Base-by-base conservation (phyloP, 2,329 filamentous ascomycete genomes). In the Orbilia brochopaga region DNA sequence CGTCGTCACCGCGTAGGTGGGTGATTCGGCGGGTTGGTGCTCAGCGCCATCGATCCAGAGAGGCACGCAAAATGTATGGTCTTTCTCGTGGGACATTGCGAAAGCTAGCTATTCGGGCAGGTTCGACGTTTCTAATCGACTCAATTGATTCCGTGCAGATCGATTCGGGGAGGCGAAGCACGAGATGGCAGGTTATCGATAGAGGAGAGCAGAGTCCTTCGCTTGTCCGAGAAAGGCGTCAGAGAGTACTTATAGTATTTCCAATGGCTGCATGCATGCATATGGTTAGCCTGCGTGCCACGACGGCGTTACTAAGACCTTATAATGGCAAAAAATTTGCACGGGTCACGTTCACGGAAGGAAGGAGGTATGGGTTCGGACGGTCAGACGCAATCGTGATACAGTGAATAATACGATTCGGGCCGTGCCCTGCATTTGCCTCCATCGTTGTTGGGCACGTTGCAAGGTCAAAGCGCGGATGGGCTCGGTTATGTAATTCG, bases 11-110 rank as follows among this genome's bases (percentile, higher is more conserved):
- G 61, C 52, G 52, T 65, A 73, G 37, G 24, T 58, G 8, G 54
- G 62, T 15, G 61, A 58, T 17, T 55, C 62, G 19, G 50, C 59
- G 7, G 69, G 63, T 15, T 19, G 46, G 11, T 52, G 13, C 19
- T 35, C 23, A 13, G 44, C n/a, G 15, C 69, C 69, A 40, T 73
- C 58, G 53, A 73, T 67, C 61, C 61, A 67, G 2, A 73, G 62
- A 23, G 69, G 69, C 19, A 73, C 57, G 52, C 53, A 66, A 46
- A 73, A 73, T n/a, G 62, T 52, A n/a, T 32, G 32, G 27, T 72
- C 60, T 40, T 55, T 65, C 35, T 72, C 60, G 60, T 65, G 65
- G 24, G 67, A 65, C 67, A 72, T 72, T 2, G 60, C 27, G 24
- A 37, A 15, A n/a, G 42, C 42, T 46, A 4, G 42, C 42, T 32